Base-by-base conservation (phyloP, 2,329 filamentous ascomycete species). In the Epichloe typhina region DNA sequence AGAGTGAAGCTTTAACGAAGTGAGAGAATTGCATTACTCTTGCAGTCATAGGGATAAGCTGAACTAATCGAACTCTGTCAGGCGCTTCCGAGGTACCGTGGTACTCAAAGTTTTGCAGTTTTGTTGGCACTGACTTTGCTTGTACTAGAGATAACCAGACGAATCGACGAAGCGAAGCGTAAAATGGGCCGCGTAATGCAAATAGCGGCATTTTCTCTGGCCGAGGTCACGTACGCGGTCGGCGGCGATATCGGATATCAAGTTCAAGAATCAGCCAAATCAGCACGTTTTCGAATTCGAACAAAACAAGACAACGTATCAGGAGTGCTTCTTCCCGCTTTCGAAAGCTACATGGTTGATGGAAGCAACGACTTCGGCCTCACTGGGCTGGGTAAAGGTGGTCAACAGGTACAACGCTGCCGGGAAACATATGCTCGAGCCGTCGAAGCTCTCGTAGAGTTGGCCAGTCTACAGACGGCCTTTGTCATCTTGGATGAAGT, bases 181-280 rank as follows among this genome's bases (percentile, higher is more conserved):
- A 98, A 98, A 75, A 98, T 98, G 91, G 93, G 93, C 52, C 82
- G 91, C 36, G 93, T 98, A 38, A 98, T 98, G 93, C 91, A 97
- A 69, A 95, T 98, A 63, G 93, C 93, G 40, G 90, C 93, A 44
- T 97, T 98, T 72, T 97, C 91, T 42, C 79, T 98, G 17, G 93
- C 93, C 53, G 93, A 97, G 72, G 93, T 98, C 51, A 95, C 89
- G 46, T 98, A 98, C 63, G 93, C 93, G 26, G 89, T 96, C 31
- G 93, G 93, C 55, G 89, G 91, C 62, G 87, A 95, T 63, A 95
- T 98, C 61, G 86, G 86, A 55, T 98, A 95, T 71, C 93, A 98
- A 72, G 88, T 98, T 58, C 90, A 96, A 65, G 93, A 98, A 69
- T 95, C 89, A 1, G 93, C 88, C 54, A 91, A 93, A 68, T 83